phyloP scores from a whole-genome alignment of 495 filamentous ascomycete species.

The Platismatia glauca region DNA sequence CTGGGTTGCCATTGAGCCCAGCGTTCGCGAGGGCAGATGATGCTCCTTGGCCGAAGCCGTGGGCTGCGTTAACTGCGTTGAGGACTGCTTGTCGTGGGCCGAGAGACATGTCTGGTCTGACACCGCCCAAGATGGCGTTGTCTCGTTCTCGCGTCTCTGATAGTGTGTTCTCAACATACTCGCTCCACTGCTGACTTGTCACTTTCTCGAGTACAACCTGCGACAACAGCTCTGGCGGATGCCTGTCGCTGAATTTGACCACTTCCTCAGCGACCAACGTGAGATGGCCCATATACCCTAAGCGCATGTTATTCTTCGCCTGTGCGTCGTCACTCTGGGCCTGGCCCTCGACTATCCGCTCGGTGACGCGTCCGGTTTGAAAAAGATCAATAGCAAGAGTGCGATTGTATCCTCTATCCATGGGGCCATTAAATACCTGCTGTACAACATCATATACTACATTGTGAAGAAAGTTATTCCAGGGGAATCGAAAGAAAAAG shows the following conservation, averaged over 20 bases:
- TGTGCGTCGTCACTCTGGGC: conserved; percentile 76
- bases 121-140: conserved; percentile 95
- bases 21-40: conserved; percentile 71
- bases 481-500: conserved; percentile 98
- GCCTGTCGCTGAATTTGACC: conserved; percentile 93
- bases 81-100: conserved; percentile 57
- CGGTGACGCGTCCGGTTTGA: conserved; percentile 78
- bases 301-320: conserved; percentile 69
- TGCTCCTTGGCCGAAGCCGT: conserved; percentile 46
- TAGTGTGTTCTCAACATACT: conserved; percentile 89
- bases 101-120: conserved; percentile 78
- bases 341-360: conserved; percentile 86
- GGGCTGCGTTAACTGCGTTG: conserved; percentile 50
- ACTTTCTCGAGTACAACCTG: conserved; percentile 80
- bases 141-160: conserved; percentile 92
- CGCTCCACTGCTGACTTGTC: conserved; percentile 78
- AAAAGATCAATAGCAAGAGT: conserved; percentile 90
- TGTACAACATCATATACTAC: conserved; percentile 99
- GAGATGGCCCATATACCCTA: conserved; percentile 97
- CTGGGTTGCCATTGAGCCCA: conserved; percentile 53
- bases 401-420: conserved; percentile 92
- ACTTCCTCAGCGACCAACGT: conserved; percentile 98
- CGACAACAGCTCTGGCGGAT: conserved; percentile 78
- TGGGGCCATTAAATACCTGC: conserved; percentile 97
- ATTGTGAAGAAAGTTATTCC: conserved; percentile 99